These are phyloP conservation scores for Prunus salicina DNA, from an alignment of 306 rosid species.

Conservation along the genomic window DNA sequence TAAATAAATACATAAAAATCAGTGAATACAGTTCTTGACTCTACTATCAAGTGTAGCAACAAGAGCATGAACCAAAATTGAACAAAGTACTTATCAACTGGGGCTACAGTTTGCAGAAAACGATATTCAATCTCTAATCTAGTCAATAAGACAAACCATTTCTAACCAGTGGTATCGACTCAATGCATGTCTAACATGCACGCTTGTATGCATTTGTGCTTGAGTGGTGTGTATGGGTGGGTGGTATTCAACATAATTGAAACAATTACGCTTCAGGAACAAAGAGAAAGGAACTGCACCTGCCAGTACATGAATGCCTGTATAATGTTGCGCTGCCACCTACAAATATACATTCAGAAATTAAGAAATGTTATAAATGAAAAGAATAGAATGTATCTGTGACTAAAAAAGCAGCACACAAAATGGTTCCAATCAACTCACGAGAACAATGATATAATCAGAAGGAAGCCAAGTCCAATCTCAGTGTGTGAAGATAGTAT, in stretches of 20 bases:
- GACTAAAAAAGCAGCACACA: not conserved
- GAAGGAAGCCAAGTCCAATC: constrained; percentile 88
- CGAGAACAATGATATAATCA: constrained; percentile 80
- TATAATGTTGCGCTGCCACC: constrained; percentile 89
- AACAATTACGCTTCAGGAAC: not conserved
- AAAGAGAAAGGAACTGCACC: constrained; percentile 44
- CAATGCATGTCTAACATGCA: not conserved
- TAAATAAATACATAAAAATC: not conserved
- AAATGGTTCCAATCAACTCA: constrained; percentile 41
- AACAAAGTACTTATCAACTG: not conserved
- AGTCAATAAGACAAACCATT: not conserved
- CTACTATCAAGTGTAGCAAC: not conserved
- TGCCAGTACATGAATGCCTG: constrained; percentile 97
- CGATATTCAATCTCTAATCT: not conserved
- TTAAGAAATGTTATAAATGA: constrained; percentile 13
- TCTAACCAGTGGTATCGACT: not conserved
- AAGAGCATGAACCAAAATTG: not conserved
- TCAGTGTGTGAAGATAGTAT: constrained; percentile 90
- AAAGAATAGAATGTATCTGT: not conserved
- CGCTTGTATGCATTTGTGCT: not conserved
- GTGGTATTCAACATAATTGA: not conserved
- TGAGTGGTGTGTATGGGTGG: not conserved
- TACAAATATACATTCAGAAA: constrained; percentile 28
- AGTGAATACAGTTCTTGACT: not conserved
- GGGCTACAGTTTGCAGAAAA: not conserved